Conservation (phyloP, 148 eudicot species). For the Fagopyrum esculentum region DNA sequence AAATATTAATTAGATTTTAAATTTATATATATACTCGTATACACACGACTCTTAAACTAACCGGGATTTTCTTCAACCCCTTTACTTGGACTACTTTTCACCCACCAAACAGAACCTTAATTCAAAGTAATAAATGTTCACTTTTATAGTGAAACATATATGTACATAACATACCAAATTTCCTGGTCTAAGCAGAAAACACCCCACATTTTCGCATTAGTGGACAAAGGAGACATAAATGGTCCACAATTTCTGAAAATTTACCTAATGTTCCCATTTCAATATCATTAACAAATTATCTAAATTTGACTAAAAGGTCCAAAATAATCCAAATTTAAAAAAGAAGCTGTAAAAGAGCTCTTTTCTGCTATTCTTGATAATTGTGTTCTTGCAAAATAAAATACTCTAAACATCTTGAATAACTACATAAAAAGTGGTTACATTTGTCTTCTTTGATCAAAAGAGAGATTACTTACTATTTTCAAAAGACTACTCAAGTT, state of each 20-base stretch:
- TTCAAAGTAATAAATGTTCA: background rate
- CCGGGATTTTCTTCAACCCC: background rate
- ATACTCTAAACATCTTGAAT: background rate
- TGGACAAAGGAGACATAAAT: background rate
- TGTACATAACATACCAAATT: background rate
- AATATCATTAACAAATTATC: background rate
- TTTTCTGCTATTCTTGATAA: background rate
- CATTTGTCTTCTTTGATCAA: background rate
- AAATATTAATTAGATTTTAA: no score
- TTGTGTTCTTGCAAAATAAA: background rate
- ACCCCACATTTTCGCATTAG: background rate
- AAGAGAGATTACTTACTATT: background rate
- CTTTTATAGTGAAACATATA: background rate
- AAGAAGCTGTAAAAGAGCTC: background rate
- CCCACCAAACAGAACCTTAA: background rate
- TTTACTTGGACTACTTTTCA: no score
- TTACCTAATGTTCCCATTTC: background rate
- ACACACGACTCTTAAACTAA: no score
- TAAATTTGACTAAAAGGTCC: background rate
- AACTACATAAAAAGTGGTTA: background rate
- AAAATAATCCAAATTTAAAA: background rate
- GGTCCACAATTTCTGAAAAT: slow-evolving; percentile 2
- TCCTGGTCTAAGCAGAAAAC: background rate
- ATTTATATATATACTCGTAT: no score
- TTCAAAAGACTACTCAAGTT: background rate